Evolutionary conservation across 176 grass and related monocot species (phyloP), one percentile per base, ranked within the genome.

Genomic region (Luzula sylvatica): DNA sequence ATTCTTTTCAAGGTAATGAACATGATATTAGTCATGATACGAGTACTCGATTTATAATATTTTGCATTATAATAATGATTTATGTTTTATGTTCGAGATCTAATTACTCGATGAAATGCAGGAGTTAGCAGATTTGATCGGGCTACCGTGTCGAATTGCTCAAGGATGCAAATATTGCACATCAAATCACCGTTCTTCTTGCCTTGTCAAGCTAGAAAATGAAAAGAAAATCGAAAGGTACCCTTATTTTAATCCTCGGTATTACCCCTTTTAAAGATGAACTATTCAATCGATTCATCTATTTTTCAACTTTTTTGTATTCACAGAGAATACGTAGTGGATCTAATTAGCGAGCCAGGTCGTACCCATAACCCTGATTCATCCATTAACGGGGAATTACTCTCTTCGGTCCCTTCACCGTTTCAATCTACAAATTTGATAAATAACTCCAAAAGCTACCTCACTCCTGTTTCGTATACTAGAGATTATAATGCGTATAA

Each of bases 141-240:
- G 83, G 25, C 49, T 95, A 41, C 89, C 80, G 2, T 95, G 89
- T 67, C 66, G 89, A 61, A 88, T 95, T 13, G 89, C 83, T 6
- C 89, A 88, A 75, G 89, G 89, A 16, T 95, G 89, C 67, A 85
- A 78, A 73, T 88, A 82, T 65, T 95, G 89, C 72, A 75, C 89
- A 2, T 86, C 89, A 3, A 71, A 76, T 8, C 83, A 85, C 29
- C 66, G 70, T n/a, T 88, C 89, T 13, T 95, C 83, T 46, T 95
- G 89, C 43, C 83, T 95, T n/a, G 71, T 95, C 11, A 88, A 85
- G 58, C 56, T 95, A 20, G 58, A 82, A 11, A 51, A 61, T 2
- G 70, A 66, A 5, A 78, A 59, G 12, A 71, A 58, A 28, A 61
- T 45, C 18, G 20, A 65, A 26, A 71, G 73, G 83, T 85, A 16